A percentile compares a stretch with the other conserved stretches of the same genome.
Evolutionary conservation across 73 alveolate genomes (phyloP).

Genomic region (Blepharisma stoltei): DNA sequence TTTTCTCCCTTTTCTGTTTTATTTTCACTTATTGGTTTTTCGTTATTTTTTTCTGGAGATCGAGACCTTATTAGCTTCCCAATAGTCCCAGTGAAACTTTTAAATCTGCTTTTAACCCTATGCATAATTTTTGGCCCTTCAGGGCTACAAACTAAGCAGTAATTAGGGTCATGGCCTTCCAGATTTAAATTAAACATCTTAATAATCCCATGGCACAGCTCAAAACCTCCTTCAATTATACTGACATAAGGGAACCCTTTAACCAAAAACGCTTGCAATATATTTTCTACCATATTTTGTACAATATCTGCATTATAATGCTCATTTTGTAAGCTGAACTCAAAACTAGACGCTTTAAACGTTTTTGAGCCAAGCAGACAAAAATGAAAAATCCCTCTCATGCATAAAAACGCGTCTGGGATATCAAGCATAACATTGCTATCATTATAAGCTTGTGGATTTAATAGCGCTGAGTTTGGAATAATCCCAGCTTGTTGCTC

Average conservation of each 20-base stretch:
- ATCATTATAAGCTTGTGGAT: neutral
- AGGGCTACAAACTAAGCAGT: neutral
- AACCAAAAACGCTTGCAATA: neutral
- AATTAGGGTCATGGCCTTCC: neutral
- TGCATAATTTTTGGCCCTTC: neutral
- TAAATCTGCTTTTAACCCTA: neutral
- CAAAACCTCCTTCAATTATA: slow-evolving; percentile 1
- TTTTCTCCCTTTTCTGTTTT: no score
- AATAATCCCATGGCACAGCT: neutral
- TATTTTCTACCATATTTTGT: slow-evolving; percentile 6
- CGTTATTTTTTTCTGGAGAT: no score
- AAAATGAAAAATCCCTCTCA: neutral
- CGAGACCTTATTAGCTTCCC: neutral
- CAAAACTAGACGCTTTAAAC: neutral
- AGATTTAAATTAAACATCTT: neutral
- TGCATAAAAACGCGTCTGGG: neutral
- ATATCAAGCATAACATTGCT: neutral
- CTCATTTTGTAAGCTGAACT: neutral
- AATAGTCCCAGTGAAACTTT: neutral
- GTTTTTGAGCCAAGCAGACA: neutral
- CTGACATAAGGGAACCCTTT: slow-evolving; percentile 20
- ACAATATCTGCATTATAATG: neutral
- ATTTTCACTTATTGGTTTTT: no score
- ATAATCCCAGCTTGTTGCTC: neutral
- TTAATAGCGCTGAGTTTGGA: neutral